Evolutionary conservation across 2,329 filamentous ascomycete species (phyloP), one percentile per base, ranked within the genome.

Genomic region (Penicillium sp.): DNA sequence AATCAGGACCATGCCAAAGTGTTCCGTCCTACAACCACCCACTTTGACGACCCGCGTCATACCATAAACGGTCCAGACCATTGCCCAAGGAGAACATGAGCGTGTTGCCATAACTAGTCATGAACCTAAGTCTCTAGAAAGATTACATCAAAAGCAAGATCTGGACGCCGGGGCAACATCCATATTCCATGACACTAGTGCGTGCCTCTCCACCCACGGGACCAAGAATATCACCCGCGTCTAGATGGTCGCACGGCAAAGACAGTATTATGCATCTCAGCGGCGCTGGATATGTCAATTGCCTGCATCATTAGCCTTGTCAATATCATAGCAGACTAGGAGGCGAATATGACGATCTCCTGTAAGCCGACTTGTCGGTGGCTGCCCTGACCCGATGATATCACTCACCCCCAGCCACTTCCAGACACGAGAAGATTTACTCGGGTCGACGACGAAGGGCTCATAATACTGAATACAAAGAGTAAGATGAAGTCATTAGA

Each of bases 311-410:
- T 15, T 7, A 15, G 28, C 14, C 25, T 15, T 47, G 48, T n/a
- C 22, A 17, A 42, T 35, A 45, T 47, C 41, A 15, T n/a, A 35
- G 25, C 37, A 14, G 3, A 15, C 3, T n/a, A 37, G 22, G 38
- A 45, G 37, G 55, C 55, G 28, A 51, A 35, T 34, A 57, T 51
- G 55, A 51, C 47, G 55, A 45, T 43, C 38, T 14, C 12, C 12
- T 8, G 35, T 38, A 3, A 25, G 17, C 43, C 22, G 20, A 38
- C 31, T 47, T 17, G 39, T 47, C 53, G 53, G 53, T 55, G 41
- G 53, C 53, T 48, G 53, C 14, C 35, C 25, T 28, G 55, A 37
- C 47, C 49, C 50, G 42, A 63, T 63, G 60, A 63, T 61, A 58
- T 61, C 60, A 64, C 60, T 12, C 11, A 7, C 17, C 55, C 15